Evolutionary conservation across 2,329 filamentous ascomycete species (phyloP).

Genomic region (Colletotrichum agaves): DNA sequence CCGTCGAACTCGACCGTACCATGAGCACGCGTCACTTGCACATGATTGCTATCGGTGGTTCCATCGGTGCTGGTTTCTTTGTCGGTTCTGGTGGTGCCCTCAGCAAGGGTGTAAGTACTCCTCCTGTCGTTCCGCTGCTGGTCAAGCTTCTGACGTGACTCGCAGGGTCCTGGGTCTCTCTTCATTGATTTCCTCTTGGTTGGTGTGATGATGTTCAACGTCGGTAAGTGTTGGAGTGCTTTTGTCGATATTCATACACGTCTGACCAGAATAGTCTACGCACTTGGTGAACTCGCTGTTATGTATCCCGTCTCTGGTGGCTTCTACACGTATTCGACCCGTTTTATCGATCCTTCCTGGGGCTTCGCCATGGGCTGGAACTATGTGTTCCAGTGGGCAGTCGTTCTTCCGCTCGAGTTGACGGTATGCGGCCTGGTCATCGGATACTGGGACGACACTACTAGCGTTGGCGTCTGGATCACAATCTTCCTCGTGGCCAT

Average conservation of each 20-base stretch:
- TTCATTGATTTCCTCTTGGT: conserved; percentile 64
- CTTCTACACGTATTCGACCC: conserved; percentile 70
- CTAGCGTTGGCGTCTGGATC: conserved; percentile 63
- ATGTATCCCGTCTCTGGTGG: conserved; percentile 72
- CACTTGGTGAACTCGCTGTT: conserved; percentile 70
- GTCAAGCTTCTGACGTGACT: not conserved
- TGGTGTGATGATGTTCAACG: conserved; percentile 71
- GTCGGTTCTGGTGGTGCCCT: conserved; percentile 68
- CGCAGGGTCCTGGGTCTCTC: conserved; percentile 52
- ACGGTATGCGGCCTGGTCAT: conserved; percentile 63
- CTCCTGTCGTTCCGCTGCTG: accelerated
- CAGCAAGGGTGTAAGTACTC: conserved; percentile 52
- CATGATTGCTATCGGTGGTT: conserved; percentile 72
- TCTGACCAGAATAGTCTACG: conserved; percentile 53
- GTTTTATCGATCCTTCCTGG: conserved; percentile 71
- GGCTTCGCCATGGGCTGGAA: conserved; percentile 66
- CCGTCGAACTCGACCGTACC: conserved; percentile 53
- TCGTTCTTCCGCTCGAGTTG: conserved; percentile 61
- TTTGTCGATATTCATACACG: too few relatives aligned
- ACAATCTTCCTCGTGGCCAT: conserved; percentile 62
- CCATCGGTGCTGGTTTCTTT: conserved; percentile 72
- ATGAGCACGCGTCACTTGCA: conserved; percentile 69
- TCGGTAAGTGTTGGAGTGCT: conserved; percentile 40
- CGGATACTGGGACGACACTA: conserved; percentile 59
- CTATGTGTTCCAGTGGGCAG: conserved; percentile 61